Conservation (phyloP, 257 asterid species). For the Thymus quinquecostatus region DNA sequence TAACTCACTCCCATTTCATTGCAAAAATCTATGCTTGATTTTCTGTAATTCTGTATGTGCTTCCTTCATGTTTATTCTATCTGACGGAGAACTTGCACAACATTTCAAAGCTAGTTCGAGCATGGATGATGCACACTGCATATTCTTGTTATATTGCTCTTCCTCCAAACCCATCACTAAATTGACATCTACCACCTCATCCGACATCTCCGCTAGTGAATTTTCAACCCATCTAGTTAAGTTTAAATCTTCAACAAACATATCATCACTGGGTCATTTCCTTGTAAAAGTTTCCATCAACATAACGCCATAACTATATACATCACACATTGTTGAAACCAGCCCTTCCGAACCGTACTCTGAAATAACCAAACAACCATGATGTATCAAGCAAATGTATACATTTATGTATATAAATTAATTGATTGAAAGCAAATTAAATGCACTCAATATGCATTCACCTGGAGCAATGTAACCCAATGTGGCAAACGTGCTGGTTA, state of each 20-base stretch:
- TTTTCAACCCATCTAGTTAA: not conserved
- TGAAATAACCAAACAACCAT: too few relatives aligned
- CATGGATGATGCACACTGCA: not conserved
- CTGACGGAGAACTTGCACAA: not conserved
- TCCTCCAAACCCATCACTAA: not conserved
- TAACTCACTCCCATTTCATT: too few relatives aligned
- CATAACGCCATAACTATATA: not conserved
- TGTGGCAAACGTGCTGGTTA: too few relatives aligned
- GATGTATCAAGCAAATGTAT: too few relatives aligned
- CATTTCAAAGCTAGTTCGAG: not conserved
- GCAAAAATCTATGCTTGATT: not conserved
- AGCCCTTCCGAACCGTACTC: too few relatives aligned
- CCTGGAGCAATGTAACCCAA: too few relatives aligned
- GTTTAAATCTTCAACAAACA: not conserved
- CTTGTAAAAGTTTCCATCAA: constrained; percentile 1
- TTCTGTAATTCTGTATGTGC: not conserved
- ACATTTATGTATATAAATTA: too few relatives aligned
- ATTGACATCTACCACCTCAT: not conserved
- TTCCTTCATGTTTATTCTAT: not conserved
- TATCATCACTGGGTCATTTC: not conserved
- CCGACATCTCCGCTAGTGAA: not conserved
- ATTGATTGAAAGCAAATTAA: too few relatives aligned
- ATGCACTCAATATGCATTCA: constrained; percentile 20
- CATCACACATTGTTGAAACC: not conserved
- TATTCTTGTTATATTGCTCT: not conserved